These are phyloP conservation scores for Nigrospora oryzae DNA, from an alignment of 2,329 filamentous ascomycete genomes.

Conservation along the genomic window DNA sequence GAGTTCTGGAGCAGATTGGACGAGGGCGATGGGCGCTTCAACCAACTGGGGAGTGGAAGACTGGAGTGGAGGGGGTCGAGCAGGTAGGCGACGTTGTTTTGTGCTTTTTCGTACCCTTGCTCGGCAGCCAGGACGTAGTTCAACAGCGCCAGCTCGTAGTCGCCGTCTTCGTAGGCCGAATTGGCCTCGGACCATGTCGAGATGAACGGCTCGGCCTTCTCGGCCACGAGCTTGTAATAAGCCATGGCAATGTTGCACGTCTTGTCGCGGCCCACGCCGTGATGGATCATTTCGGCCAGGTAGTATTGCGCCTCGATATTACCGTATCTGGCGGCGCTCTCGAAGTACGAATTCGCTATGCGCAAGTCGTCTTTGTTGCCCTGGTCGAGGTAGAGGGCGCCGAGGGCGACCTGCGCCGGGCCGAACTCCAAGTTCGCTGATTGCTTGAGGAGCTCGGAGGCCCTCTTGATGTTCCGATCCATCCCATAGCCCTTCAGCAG, in stretches of 20 bases:
- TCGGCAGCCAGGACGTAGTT: constrained; percentile 83
- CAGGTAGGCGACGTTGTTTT: constrained; percentile 83
- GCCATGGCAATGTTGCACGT: constrained; percentile 68
- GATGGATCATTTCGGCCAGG: constrained; percentile 76
- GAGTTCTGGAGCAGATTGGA: constrained; percentile 40
- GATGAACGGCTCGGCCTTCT: constrained; percentile 63
- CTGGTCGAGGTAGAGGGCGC: constrained; percentile 78
- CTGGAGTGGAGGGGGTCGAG: constrained; percentile 65
- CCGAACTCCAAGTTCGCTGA: constrained; percentile 77
- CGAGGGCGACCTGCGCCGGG: constrained; percentile 74
- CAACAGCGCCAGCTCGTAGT: constrained; percentile 72
- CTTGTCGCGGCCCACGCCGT: constrained; percentile 71
- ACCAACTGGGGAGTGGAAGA: constrained; percentile 44
- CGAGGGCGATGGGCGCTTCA: constrained; percentile 32
- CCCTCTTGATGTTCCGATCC: constrained; percentile 59
- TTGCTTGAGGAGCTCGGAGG: constrained; percentile 67
- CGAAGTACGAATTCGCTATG: constrained; percentile 78
- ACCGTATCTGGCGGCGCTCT: constrained; percentile 72
- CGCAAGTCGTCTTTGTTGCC: constrained; percentile 61
- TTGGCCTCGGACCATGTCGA: constrained; percentile 81
- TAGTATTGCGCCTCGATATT: constrained; percentile 90
- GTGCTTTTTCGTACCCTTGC: constrained; percentile 82
- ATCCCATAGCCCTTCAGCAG: constrained; percentile 68
- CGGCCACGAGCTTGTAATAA: constrained; percentile 76
- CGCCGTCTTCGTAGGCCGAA: constrained; percentile 68